Evolutionary conservation across 2,329 filamentous ascomycete species (phyloP).

Genomic region (Parafenestella ontariensis): DNA sequence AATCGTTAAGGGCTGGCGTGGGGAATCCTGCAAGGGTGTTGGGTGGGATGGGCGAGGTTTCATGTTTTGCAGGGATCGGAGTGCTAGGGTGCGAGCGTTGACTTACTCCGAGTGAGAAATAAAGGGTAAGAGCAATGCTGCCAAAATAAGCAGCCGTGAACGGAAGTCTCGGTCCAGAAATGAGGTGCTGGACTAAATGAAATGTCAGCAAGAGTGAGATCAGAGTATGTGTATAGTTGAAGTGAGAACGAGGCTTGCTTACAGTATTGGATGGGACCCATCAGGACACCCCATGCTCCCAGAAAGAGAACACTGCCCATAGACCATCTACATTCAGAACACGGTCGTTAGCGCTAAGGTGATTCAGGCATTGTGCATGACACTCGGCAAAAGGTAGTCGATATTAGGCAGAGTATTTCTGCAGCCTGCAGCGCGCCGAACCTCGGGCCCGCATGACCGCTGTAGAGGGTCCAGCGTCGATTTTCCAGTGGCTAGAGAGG

Average conservation of each 20-base stretch:
- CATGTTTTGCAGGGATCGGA: slow-evolving; percentile 21
- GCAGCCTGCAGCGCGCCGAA: slow-evolving; percentile 47
- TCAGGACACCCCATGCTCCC: slow-evolving; percentile 89
- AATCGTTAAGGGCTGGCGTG: slow-evolving; percentile 42
- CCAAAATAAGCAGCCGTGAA: slow-evolving; percentile 97
- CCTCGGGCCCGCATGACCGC: slow-evolving; percentile 52
- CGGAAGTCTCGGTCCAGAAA: slow-evolving; percentile 83
- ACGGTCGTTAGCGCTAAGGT: slow-evolving; percentile 46
- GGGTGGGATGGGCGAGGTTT: slow-evolving; percentile 37
- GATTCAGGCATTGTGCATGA: slow-evolving; percentile 34
- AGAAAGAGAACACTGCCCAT: slow-evolving; percentile 91
- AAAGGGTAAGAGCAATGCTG: slow-evolving; percentile 86
- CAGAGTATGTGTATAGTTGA: slow-evolving; percentile 13
- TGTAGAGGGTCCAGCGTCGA: slow-evolving; percentile 42
- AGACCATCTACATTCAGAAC: slow-evolving; percentile 75
- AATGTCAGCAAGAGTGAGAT: slow-evolving; percentile 22
- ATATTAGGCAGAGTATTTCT: slow-evolving; percentile 38
- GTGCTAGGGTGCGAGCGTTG: slow-evolving; percentile 15
- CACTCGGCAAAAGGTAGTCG: slow-evolving; percentile 32
- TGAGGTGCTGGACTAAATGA: slow-evolving; percentile 71
- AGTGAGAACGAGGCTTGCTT: slow-evolving; percentile 37
- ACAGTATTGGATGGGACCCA: slow-evolving; percentile 84
- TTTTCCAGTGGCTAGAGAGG: slow-evolving; percentile 46
- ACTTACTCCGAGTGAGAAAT: slow-evolving; percentile 91
- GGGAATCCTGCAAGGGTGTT: slow-evolving; percentile 29